A percentile compares a stretch with the other conserved stretches of the same genome.
These are phyloP conservation scores for Polyporus tsugae DNA, from an alignment of 1,284 basidiomycete genomes.

Conservation along the genomic window DNA sequence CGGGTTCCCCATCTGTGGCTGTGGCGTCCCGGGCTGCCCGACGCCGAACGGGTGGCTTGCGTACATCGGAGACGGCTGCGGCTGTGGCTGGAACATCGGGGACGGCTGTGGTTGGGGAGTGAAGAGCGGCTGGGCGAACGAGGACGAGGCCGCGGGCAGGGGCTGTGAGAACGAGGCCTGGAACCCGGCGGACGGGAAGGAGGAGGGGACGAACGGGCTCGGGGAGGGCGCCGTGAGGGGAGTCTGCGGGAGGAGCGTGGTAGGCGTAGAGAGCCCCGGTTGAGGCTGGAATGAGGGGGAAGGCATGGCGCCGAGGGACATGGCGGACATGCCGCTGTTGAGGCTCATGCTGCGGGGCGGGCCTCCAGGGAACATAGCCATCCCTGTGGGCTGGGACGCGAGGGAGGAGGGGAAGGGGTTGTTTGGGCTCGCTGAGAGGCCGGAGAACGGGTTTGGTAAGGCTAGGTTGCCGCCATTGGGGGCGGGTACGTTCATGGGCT, in stretches of 20 bases:
- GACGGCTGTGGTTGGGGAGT: conserved; percentile 27
- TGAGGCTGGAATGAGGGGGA: conserved; percentile 29
- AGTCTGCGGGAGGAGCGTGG: conserved; percentile 10
- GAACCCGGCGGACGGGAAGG: conserved; percentile 19
- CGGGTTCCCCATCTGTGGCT: conserved; percentile 32
- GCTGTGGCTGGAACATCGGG: conserved; percentile 17
- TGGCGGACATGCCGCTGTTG: conserved; percentile 32
- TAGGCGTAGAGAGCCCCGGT: conserved; percentile 11
- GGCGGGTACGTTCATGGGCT: conserved; percentile 34
- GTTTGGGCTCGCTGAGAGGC: conserved; percentile 36
- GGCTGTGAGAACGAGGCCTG: conserved; percentile 1
- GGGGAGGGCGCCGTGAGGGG: conserved; percentile 19
- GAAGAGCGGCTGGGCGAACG: conserved; percentile 29
- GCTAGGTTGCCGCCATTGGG: conserved; percentile 27
- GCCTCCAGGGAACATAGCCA: conserved; percentile 24
- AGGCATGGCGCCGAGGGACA: conserved; percentile 15
- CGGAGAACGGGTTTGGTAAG: conserved; percentile 37
- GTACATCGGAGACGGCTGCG: conserved; percentile 33
- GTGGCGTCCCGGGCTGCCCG: conserved; percentile 19
- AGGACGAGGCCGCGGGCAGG: conserved; percentile 19
- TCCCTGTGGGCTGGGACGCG: conserved; percentile 30
- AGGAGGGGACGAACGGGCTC: conserved; percentile 36
- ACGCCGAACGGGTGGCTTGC: conserved; percentile 31
- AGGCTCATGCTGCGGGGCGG: conserved; percentile 40
- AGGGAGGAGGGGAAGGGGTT: conserved; percentile 40